Evolutionary conservation across 352 stramenopile species (phyloP), one percentile per base, ranked within the genome.

Genomic region (Pilasporangium apinafurcum): DNA sequence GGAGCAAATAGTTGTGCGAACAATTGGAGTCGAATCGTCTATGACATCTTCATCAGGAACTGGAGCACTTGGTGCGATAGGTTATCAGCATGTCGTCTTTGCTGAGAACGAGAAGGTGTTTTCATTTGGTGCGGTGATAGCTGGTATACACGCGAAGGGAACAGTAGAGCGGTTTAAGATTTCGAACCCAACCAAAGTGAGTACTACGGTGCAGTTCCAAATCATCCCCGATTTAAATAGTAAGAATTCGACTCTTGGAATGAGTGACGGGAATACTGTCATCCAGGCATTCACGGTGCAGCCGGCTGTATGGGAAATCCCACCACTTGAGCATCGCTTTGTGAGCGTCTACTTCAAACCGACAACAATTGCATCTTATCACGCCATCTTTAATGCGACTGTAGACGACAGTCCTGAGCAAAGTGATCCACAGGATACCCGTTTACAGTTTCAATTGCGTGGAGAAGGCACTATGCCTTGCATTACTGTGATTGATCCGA

Each of bases 171-270:
- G 92, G 2, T 96, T 97, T 50, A 96, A 96, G 54, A 97, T 98
- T 28, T 91, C 79, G 0, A 98, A 98, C 53, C 85, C 85, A n/a
- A 97, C 79, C 44, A 98, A 98, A 70, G 90, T 98, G 28, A 78
- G 64, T n/a, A 87, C 87, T 14, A 81, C 55, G 2, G 83, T 97
- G 1, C 69, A 80, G 20, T 97, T 98, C 52, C 57, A 66, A 13
- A 72, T 98, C 35, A 53, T 33, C 2, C 32, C 55, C 20, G 43
- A 46, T 18, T 3, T 37, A 35, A 60, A 12, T n/a, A 57, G 24
- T 21, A 55, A 20, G n/a, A n/a, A n/a, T 40, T 57, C 53, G 37
- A 64, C 34, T 41, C 10, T 27, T 27, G 14, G 12, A 22, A 5
- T 24, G 26, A 13, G 24, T 20, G 2, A 35, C 22, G 17, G 14